These are phyloP conservation scores for Rubus idaeus DNA, from an alignment of 306 rosid genomes.

Conservation along the genomic window DNA sequence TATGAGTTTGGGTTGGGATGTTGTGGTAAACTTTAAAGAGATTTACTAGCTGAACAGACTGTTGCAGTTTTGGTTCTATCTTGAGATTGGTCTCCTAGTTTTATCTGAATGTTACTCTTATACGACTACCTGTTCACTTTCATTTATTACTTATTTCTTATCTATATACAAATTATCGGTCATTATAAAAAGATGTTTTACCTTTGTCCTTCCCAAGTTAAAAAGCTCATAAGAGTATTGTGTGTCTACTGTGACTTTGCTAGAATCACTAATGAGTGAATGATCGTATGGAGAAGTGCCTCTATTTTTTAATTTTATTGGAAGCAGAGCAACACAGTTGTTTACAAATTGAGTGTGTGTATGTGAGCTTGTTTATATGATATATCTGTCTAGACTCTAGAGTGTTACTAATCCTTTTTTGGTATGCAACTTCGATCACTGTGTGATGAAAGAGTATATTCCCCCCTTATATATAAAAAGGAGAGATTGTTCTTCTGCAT, in stretches of 20 bases:
- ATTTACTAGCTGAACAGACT: background rate
- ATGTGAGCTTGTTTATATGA: background rate
- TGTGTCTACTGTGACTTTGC: too few species aligned
- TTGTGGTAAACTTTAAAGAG: slow-evolving; percentile 1
- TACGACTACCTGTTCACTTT: background rate
- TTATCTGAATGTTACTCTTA: background rate
- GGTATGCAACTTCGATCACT: background rate
- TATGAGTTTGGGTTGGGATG: slow-evolving; percentile 14
- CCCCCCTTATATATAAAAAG: background rate
- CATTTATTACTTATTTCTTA: too few species aligned
- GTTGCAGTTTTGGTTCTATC: background rate
- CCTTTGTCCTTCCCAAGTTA: too few species aligned
- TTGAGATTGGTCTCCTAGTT: background rate
- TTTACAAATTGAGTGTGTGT: background rate
- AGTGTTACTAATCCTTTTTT: background rate
- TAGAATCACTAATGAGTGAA: too few species aligned
- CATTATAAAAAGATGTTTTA: too few species aligned
- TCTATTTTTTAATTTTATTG: background rate
- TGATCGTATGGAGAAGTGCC: background rate
- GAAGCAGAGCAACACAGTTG: background rate
- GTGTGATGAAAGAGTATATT: background rate
- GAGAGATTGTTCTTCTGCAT: background rate
- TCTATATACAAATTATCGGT: too few species aligned
- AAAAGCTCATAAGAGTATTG: too few species aligned
- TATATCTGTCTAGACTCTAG: background rate